These are phyloP conservation scores for Oryza punctata DNA, from an alignment of 176 grass and related monocot genomes.

Conservation along the genomic window DNA sequence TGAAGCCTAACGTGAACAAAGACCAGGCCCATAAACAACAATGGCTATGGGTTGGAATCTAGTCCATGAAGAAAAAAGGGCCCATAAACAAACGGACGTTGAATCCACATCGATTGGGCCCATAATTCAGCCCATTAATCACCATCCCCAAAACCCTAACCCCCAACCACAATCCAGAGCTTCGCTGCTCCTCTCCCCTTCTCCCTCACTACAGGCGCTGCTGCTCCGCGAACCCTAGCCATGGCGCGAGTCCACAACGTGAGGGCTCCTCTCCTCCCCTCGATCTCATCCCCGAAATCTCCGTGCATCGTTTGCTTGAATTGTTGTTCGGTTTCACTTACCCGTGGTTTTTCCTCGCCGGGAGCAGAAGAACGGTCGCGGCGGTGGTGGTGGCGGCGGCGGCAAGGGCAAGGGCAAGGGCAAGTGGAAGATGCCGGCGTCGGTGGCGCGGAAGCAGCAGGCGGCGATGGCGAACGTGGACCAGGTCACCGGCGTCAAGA, in stretches of 20 bases:
- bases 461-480: slow-evolving; percentile 53
- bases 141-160: neutral
- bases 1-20: too few relatives aligned
- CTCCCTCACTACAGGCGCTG: neutral
- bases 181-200: neutral
- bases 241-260: slow-evolving; percentile 47
- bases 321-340: neutral
- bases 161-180: too few relatives aligned
- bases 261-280: neutral
- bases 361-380: slow-evolving; percentile 17
- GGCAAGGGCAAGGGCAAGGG: slow-evolving; percentile 7
- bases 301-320: slow-evolving; percentile 1
- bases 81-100: too few relatives aligned
- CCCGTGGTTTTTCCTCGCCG: neutral
- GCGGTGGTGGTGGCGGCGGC: neutral
- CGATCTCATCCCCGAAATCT: neutral
- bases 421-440: slow-evolving; percentile 39
- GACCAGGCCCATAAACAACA: too few relatives aligned
- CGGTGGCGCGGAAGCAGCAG: slow-evolving; percentile 69
- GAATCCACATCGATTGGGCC: too few relatives aligned
- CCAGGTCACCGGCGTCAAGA: slow-evolving; percentile 81
- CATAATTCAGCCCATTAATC: too few relatives aligned
- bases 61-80: too few relatives aligned
- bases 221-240: neutral
- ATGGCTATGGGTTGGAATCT: too few relatives aligned